These are phyloP conservation scores for Arctostaphylos glauca DNA, from an alignment of 148 eudicot genomes.

Conservation along the genomic window DNA sequence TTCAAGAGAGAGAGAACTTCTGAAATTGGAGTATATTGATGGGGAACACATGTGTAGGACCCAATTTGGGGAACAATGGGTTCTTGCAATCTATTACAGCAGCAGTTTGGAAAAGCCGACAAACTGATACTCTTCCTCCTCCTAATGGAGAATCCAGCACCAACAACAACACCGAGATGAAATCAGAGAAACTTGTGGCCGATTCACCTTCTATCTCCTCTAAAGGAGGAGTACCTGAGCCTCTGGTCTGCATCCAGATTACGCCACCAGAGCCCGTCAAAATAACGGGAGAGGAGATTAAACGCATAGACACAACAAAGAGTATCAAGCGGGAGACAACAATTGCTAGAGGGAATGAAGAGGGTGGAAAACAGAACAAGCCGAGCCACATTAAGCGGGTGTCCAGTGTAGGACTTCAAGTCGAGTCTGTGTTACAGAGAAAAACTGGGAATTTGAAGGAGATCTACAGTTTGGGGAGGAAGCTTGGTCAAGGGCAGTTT, in stretches of 20 bases:
- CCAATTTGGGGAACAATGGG: slow-evolving; percentile 34
- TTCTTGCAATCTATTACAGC: slow-evolving; percentile 40
- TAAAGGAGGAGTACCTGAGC: not conserved
- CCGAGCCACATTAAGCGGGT: slow-evolving; percentile 33
- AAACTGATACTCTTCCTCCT: slow-evolving; percentile 23
- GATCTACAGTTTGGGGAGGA: slow-evolving; percentile 38
- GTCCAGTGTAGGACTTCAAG: slow-evolving; percentile 41
- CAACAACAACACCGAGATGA: not conserved
- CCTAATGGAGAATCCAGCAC: slow-evolving; percentile 16
- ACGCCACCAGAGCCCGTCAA: slow-evolving; percentile 23
- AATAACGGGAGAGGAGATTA: slow-evolving; percentile 12
- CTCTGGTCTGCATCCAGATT: slow-evolving; percentile 11
- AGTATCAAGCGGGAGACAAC: slow-evolving; percentile 23
- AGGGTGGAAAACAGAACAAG: slow-evolving; percentile 13
- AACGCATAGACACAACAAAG: slow-evolving; percentile 17
- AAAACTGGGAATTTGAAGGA: slow-evolving; percentile 53
- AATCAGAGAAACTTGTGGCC: not conserved
- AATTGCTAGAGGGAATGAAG: slow-evolving; percentile 5
- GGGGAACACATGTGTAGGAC: slow-evolving; percentile 41
- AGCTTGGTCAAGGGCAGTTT: slow-evolving; percentile 63
- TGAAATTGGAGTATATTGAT: slow-evolving; percentile 15
- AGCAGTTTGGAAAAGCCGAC: slow-evolving; percentile 28
- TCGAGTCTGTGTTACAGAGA: slow-evolving; percentile 46
- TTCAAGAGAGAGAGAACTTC: slow-evolving; percentile 13
- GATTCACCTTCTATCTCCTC: slow-evolving; percentile 13